These are phyloP conservation scores for Mucor indicus DNA, from an alignment of 371 early-diverging fungal species.

Conservation along the genomic window DNA sequence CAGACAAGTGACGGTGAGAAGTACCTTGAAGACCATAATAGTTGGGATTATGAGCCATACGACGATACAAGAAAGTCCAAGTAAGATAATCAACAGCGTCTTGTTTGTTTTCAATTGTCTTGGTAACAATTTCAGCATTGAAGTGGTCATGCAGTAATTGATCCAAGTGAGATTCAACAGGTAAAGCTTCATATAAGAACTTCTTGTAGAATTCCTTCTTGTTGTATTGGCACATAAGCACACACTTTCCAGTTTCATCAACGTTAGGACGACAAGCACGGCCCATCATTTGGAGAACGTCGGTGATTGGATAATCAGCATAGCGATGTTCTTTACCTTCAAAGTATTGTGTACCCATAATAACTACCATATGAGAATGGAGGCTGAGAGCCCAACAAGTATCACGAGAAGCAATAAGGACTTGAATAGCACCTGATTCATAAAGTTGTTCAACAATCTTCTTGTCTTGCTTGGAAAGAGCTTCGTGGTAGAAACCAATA, in stretches of 20 bases:
- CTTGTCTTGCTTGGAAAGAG: slow-evolving; percentile 70
- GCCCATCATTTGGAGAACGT: slow-evolving; percentile 96
- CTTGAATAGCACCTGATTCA: slow-evolving; percentile 77
- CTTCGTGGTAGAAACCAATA: slow-evolving; percentile 92
- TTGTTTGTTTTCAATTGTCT: slow-evolving; percentile 94
- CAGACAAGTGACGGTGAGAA: slow-evolving; percentile 84
- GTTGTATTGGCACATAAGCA: slow-evolving; percentile 90
- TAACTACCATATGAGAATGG: slow-evolving; percentile 78
- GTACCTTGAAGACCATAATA: slow-evolving; percentile 92
- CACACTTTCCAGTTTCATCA: slow-evolving; percentile 76
- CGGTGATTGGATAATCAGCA: slow-evolving; percentile 91
- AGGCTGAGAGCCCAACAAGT: slow-evolving; percentile 89
- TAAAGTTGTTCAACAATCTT: slow-evolving; percentile 76
- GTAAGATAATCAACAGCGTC: slow-evolving; percentile 98
- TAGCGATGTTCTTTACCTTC: slow-evolving; percentile 93
- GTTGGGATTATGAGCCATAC: slow-evolving; percentile 94
- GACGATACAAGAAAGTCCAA: slow-evolving; percentile 95
- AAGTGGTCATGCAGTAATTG: slow-evolving; percentile 90
- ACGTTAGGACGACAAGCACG: slow-evolving; percentile 73
- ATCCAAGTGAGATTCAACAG: slow-evolving; percentile 93
- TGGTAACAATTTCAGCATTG: slow-evolving; percentile 93
- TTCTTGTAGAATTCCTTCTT: slow-evolving; percentile 97
- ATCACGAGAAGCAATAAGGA: slow-evolving; percentile 87
- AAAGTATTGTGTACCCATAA: slow-evolving; percentile 97
- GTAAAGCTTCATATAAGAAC: slow-evolving; percentile 92